Conservation (phyloP, 345 rosid species). For the Gossypium raimondii region DNA sequence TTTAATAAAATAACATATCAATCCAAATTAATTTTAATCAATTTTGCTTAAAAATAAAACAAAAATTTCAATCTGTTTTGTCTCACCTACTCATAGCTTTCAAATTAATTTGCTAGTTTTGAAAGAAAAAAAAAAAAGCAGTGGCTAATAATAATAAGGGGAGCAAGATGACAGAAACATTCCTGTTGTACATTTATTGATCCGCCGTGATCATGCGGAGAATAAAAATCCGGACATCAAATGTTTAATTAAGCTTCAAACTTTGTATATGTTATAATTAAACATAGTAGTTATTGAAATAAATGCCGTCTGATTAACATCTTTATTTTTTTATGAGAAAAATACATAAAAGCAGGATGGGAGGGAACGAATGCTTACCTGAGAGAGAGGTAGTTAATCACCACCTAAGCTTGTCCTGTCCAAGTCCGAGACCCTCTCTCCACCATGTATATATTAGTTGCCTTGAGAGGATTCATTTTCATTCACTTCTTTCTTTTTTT, state of each 20-base stretch:
- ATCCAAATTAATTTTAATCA: background rate
- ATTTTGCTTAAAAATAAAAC: no score
- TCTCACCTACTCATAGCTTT: conserved; percentile 3
- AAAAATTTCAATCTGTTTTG: background rate
- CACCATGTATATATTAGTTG: background rate
- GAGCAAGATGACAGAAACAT: background rate
- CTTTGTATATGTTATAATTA: background rate
- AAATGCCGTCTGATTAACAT: background rate
- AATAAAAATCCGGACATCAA: background rate
- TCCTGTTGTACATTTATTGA: conserved; percentile 14
- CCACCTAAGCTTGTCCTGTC: conserved; percentile 16
- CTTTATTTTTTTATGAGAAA: background rate
- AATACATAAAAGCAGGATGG: background rate
- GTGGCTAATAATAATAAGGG: background rate
- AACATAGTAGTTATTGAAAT: background rate
- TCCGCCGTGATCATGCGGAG: conserved; percentile 1
- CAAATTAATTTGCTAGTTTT: background rate
- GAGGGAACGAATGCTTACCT: conserved; percentile 10
- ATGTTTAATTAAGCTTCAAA: background rate
- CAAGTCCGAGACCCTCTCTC: background rate
- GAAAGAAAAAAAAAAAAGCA: background rate
- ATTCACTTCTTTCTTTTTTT: background rate
- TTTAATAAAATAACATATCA: background rate
- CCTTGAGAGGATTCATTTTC: background rate
- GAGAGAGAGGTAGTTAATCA: conserved; percentile 11